A percentile compares a stretch with the other conserved stretches of the same genome.
These are phyloP conservation scores for Glycine tomentella DNA, from an alignment of 306 rosid genomes.

Conservation along the genomic window DNA sequence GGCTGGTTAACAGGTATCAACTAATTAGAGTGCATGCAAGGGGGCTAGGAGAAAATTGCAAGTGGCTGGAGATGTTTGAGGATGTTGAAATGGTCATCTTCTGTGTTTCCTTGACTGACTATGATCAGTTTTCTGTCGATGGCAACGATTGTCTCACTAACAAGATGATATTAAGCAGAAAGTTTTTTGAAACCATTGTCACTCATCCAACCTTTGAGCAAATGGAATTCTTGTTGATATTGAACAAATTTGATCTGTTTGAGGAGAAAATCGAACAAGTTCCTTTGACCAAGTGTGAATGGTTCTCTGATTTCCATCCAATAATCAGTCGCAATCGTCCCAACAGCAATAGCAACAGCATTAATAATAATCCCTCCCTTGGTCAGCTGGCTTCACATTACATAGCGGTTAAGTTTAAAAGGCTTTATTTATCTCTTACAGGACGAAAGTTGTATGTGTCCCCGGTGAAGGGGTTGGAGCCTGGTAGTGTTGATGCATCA, in stretches of 20 bases:
- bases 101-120: slow-evolving; percentile 90
- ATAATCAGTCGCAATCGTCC: slow-evolving; percentile 70
- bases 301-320: slow-evolving; percentile 93
- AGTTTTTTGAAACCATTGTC: slow-evolving; percentile 80
- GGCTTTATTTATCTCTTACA: slow-evolving; percentile 78
- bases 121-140: slow-evolving; percentile 75
- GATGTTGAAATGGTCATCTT: slow-evolving; percentile 90
- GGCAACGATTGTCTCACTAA: slow-evolving; percentile 69
- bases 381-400: slow-evolving; percentile 85
- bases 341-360: slow-evolving; percentile 73
- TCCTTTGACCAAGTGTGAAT: slow-evolving; percentile 79
- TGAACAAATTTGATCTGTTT: slow-evolving; percentile 82
- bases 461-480: slow-evolving; percentile 81
- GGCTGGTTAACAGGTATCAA: slow-evolving; percentile 53
- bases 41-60: slow-evolving; percentile 87
- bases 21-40: slow-evolving; percentile 59
- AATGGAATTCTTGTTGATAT: slow-evolving; percentile 86
- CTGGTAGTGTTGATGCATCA: slow-evolving; percentile 77
- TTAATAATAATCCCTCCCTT: slow-evolving; percentile 76
- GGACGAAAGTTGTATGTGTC: slow-evolving; percentile 85
- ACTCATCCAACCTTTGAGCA: slow-evolving; percentile 93
- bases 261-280: slow-evolving; percentile 87
- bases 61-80: slow-evolving; percentile 99
- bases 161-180: slow-evolving; percentile 82
- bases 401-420: slow-evolving; percentile 89